These are phyloP conservation scores for Globisporangium carolinianum DNA, from an alignment of 352 stramenopile species.

Conservation along the genomic window DNA sequence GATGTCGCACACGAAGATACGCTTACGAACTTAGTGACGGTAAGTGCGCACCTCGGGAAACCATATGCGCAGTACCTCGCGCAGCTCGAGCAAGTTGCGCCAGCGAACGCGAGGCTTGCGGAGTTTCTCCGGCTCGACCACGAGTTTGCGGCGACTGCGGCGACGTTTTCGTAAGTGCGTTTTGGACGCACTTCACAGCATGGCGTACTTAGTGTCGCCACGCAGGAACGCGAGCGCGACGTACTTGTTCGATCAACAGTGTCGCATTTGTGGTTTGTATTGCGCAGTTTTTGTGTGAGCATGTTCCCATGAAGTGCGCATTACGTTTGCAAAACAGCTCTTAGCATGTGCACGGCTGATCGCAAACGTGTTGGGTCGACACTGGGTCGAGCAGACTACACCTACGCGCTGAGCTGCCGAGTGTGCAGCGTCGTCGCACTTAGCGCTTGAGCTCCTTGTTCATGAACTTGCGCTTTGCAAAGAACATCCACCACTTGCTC, in stretches of 20 bases:
- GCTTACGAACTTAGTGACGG: slow-evolving; percentile 92
- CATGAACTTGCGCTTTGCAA: slow-evolving; percentile 94
- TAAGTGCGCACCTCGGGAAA: slow-evolving; percentile 88
- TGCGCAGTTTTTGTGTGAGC: too few species aligned
- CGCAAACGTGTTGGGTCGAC: too few species aligned
- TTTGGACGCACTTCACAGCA: too few species aligned
- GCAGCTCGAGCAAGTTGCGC: slow-evolving; percentile 76
- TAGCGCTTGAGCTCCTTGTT: slow-evolving; percentile 86
- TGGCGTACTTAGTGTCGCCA: not conserved
- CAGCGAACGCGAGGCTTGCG: slow-evolving; percentile 60
- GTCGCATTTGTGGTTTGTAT: too few species aligned
- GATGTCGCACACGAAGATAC: slow-evolving; percentile 87
- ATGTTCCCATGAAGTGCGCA: too few species aligned
- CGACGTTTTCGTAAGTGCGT: slow-evolving; percentile 46
- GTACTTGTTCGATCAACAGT: too few species aligned
- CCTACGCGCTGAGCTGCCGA: too few species aligned
- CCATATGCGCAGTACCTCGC: slow-evolving; percentile 65
- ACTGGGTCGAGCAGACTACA: too few species aligned
- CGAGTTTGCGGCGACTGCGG: slow-evolving; percentile 59
- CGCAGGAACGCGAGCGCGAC: too few species aligned
- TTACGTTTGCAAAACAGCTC: too few species aligned
- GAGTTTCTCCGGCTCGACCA: slow-evolving; percentile 63
- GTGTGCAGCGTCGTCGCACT: not conserved
- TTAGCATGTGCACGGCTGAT: too few species aligned
- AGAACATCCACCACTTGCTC: slow-evolving; percentile 95